These are phyloP conservation scores for Pontederia paniculata DNA, from an alignment of 176 grass and related monocot genomes.

Conservation along the genomic window DNA sequence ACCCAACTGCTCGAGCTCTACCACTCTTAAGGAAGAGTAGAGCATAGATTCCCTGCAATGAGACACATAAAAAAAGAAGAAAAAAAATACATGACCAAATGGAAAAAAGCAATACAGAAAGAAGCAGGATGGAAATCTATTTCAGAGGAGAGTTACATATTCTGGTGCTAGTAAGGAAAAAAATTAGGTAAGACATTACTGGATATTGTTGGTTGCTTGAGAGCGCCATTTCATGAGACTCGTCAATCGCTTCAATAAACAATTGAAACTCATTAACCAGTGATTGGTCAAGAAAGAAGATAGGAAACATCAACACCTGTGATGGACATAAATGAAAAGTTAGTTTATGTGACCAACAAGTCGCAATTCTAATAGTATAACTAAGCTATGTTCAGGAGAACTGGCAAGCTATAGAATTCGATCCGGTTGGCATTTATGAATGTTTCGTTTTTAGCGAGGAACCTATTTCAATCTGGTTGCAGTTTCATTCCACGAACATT, in stretches of 20 bases:
- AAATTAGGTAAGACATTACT: slow-evolving; percentile 39
- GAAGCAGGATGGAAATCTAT: background rate
- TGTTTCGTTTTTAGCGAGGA: no score
- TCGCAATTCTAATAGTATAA: background rate
- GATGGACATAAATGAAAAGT: slow-evolving; percentile 9
- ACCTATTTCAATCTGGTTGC: no score
- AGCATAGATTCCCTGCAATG: slow-evolving; percentile 75
- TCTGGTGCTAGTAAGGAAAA: background rate
- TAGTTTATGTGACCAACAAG: background rate
- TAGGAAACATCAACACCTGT: slow-evolving; percentile 83
- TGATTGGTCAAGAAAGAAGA: slow-evolving; percentile 58
- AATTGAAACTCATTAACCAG: slow-evolving; percentile 77
- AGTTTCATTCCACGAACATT: no score
- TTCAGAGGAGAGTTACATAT: no score
- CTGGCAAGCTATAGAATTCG: no score
- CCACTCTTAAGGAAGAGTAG: slow-evolving; percentile 74
- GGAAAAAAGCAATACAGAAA: slow-evolving; percentile 21
- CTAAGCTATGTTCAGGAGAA: no score
- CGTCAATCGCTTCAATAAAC: slow-evolving; percentile 82
- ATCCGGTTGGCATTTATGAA: no score
- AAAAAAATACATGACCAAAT: slow-evolving; percentile 12
- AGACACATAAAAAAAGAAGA: background rate
- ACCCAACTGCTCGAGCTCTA: slow-evolving; percentile 74
- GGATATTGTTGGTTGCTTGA: slow-evolving; percentile 88
- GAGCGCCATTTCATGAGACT: slow-evolving; percentile 70